phyloP scores from a whole-genome alignment of 495 filamentous ascomycete genomes.

The Pyrenula aspistea region DNA sequence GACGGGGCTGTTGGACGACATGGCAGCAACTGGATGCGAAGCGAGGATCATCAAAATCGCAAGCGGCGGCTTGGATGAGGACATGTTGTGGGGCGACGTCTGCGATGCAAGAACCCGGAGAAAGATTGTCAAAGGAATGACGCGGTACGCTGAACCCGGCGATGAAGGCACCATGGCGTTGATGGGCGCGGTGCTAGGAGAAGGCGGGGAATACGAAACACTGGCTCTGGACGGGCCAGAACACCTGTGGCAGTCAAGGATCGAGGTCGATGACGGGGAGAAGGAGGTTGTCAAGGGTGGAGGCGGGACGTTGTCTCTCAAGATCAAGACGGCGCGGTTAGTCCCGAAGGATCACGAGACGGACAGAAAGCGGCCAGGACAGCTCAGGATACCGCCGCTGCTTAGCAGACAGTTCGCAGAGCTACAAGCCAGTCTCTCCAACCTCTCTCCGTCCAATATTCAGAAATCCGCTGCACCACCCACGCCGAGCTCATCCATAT shows the following conservation, averaged over 20 bases:
- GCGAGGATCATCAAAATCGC: constrained; percentile 90
- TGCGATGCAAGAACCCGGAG: constrained; percentile 34
- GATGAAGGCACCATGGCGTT: constrained; percentile 25
- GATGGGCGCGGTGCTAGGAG: constrained; percentile 64
- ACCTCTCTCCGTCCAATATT: neutral
- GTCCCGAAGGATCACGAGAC: constrained; percentile 32
- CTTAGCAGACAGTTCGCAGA: constrained; percentile 9
- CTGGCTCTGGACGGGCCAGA: constrained; percentile 70
- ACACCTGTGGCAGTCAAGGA: constrained; percentile 55
- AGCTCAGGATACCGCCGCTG: constrained; percentile 27
- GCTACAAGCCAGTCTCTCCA: neutral
- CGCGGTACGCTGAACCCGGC: constrained; percentile 48
- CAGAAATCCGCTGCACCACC: neutral
- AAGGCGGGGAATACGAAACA: constrained; percentile 96
- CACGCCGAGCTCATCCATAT: neutral
- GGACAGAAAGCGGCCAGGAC: constrained; percentile 21
- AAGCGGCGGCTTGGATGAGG: constrained; percentile 74
- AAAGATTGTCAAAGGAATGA: constrained; percentile 49
- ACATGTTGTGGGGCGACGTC: constrained; percentile 75
- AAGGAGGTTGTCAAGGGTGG: constrained; percentile 46
- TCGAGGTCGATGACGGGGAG: constrained; percentile 47
- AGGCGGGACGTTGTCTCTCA: constrained; percentile 59
- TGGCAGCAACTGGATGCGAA: constrained; percentile 64
- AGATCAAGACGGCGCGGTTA: constrained; percentile 43
- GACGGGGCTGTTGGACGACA: constrained; percentile 59